Evolutionary conservation across 768 basidiomycete species (phyloP).

Genomic region (Clathrus columnatus): DNA sequence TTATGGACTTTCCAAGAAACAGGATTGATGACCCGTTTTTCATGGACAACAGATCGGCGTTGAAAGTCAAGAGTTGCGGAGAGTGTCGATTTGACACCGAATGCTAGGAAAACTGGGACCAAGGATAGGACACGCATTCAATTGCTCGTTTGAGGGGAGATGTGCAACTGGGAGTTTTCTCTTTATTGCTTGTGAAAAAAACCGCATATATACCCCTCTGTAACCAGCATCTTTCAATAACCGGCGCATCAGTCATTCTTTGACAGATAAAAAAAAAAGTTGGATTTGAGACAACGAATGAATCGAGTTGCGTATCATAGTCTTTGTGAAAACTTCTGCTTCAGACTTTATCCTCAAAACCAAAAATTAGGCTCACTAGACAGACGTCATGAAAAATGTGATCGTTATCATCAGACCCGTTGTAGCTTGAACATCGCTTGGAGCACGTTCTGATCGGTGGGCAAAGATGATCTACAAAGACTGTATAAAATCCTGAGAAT

Average conservation of each 20-base stretch:
- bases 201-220: too few relatives aligned
- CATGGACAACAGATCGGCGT: slow-evolving; percentile 23
- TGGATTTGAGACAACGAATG: too few relatives aligned
- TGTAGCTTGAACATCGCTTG: not conserved
- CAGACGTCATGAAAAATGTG: not conserved
- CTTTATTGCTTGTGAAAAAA: too few relatives aligned
- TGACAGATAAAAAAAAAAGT: not conserved
- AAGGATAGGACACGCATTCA: not conserved
- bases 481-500: too few relatives aligned
- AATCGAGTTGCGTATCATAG: not conserved
- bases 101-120: not conserved
- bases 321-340: not conserved
- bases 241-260: too few relatives aligned
- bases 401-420: not conserved
- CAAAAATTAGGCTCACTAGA: not conserved
- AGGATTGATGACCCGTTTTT: slow-evolving; percentile 28
- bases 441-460: too few relatives aligned
- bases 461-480: too few relatives aligned
- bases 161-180: too few relatives aligned
- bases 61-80: slow-evolving; percentile 2
- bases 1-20: slow-evolving; percentile 3
- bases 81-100: not conserved
- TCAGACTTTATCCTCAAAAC: not conserved
- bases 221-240: too few relatives aligned
- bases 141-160: not conserved